Evolutionary conservation across 805 yeast genomes (phyloP).

Genomic region (Teunomyces stri): DNA sequence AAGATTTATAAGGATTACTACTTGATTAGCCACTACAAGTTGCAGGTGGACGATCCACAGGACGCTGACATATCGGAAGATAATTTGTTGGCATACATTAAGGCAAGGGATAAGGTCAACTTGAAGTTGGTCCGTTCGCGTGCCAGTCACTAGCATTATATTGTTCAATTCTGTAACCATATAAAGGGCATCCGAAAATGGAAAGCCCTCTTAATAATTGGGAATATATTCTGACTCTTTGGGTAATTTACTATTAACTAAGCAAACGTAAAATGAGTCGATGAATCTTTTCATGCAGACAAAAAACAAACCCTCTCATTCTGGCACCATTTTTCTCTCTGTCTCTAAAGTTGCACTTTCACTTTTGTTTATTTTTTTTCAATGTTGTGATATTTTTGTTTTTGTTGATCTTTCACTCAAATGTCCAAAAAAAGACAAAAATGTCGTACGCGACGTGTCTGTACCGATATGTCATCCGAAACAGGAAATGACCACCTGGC

Average conservation of each 20-base stretch:
- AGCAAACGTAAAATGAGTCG: background rate
- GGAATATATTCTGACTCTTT: background rate
- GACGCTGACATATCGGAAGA: conserved; percentile 10
- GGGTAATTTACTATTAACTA: background rate
- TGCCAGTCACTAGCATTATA: conserved; percentile 4
- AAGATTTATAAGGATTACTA: conserved; percentile 32
- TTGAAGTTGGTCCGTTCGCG: conserved; percentile 22
- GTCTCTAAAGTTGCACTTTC: background rate
- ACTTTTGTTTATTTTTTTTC: background rate
- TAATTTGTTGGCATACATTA: conserved; percentile 16
- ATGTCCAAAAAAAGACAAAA: background rate
- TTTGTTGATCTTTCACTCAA: background rate
- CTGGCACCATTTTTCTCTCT: background rate
- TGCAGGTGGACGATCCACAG: conserved; percentile 14
- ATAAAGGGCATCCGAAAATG: background rate
- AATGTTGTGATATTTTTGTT: background rate
- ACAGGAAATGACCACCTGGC: conserved; percentile 1
- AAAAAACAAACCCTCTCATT: background rate
- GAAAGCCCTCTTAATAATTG: background rate
- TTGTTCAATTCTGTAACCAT: conserved; percentile 1
- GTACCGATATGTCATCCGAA: background rate
- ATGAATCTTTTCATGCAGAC: background rate
- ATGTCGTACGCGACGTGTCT: background rate
- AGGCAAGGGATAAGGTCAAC: conserved; percentile 20
- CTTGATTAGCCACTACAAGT: conserved; percentile 25